A percentile compares a stretch with the other conserved stretches of the same genome.
Conservation (phyloP, 495 filamentous ascomycete species). For the Poronia punctata region DNA sequence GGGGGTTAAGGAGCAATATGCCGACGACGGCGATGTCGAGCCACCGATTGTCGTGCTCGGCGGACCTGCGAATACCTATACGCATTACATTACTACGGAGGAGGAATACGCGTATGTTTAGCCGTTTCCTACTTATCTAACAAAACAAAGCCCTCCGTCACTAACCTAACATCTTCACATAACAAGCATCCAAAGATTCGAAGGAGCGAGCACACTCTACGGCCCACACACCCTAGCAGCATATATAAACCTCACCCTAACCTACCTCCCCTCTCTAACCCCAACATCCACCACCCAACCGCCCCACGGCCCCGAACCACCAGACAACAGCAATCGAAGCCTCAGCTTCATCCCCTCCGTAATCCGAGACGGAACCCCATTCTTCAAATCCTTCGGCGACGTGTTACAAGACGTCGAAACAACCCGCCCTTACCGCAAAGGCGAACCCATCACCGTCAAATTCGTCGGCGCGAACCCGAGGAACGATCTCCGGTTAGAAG, state of each 20-base stretch:
- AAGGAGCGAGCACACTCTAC: conserved; percentile 91
- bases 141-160: neutral
- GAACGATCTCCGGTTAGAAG: conserved; percentile 74
- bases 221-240: conserved; percentile 87
- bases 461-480: conserved; percentile 90
- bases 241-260: conserved; percentile 78
- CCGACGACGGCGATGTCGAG: conserved; percentile 22
- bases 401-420: conserved; percentile 52
- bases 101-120: conserved; percentile 64
- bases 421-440: conserved; percentile 40
- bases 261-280: conserved; percentile 62
- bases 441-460: conserved; percentile 51
- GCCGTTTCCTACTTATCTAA: neutral
- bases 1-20: conserved; percentile 41
- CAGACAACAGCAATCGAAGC: conserved; percentile 72
- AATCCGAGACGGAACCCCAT: conserved; percentile 60
- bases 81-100: conserved; percentile 90
- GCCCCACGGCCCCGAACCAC: conserved; percentile 59
- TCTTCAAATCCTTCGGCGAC: conserved; percentile 73
- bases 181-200: conserved; percentile 71
- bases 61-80: conserved; percentile 92
- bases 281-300: conserved; percentile 39
- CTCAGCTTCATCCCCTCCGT: conserved; percentile 78
- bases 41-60: conserved; percentile 77
- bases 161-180: conserved; percentile 7